Percentiles rank a stretch among this genome's conserved stretches.
Evolutionary conservation across 2,329 filamentous ascomycete genomes (phyloP).

Genomic region (Bertia moriformis): DNA sequence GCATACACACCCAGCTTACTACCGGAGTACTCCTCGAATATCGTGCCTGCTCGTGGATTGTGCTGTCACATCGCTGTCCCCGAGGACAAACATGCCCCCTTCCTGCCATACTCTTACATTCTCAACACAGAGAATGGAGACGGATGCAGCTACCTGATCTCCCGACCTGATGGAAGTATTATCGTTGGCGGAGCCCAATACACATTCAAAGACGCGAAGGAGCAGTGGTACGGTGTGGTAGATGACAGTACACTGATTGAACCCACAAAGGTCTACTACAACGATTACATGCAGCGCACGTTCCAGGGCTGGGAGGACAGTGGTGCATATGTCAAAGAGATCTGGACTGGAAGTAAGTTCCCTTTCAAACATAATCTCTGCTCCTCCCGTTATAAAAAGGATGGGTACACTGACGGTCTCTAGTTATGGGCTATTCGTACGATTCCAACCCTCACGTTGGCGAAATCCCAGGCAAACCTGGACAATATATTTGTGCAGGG

Average conservation of each 20-base stretch:
- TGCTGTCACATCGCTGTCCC: conserved; percentile 5
- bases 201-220: conserved; percentile 10
- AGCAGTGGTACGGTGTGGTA: conserved; percentile 20
- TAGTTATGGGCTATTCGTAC: conserved; percentile 1
- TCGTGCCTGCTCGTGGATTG: conserved; percentile 6
- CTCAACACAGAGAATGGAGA: background rate
- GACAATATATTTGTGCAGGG: background rate
- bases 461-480: background rate
- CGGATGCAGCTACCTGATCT: conserved; percentile 11
- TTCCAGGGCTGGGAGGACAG: conserved; percentile 26
- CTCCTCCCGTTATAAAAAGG: no score
- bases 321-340: conserved; percentile 14
- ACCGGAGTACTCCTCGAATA: conserved; percentile 5
- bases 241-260: conserved; percentile 22
- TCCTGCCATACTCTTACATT: conserved; percentile 7
- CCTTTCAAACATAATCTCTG: no score
- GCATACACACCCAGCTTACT: conserved; percentile 8
- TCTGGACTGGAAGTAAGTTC: conserved; percentile 6
- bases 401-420: no score
- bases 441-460: background rate
- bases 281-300: conserved; percentile 24
- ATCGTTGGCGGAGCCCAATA: conserved; percentile 20
- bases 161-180: conserved; percentile 13
- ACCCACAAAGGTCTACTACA: conserved; percentile 19
- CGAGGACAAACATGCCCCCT: conserved; percentile 3